Base-by-base conservation (phyloP, 208 protist species). In the Trichomonas vaginalis region DNA sequence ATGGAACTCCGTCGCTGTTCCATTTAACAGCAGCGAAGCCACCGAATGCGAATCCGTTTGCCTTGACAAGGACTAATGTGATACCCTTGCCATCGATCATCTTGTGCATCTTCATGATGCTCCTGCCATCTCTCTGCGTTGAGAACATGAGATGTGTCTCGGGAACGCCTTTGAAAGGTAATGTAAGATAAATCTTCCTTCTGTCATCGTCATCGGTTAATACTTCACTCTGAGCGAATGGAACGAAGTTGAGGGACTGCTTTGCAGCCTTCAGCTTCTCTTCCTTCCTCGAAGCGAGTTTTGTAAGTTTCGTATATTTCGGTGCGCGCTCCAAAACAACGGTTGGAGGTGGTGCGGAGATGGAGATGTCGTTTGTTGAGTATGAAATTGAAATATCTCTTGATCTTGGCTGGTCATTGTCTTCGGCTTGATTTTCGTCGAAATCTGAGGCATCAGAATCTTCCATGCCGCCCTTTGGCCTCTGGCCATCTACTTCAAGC, bases 21-120 rank as follows among this genome's bases (percentile, higher is more conserved):
- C 86, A 92, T 51, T 92, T 92, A 10, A 45, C 86, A 39, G 86
- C 86, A 39, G 86, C 86, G 45, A 92, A 92, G 17, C 86, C 86
- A 6, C 86, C 86, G 27, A 92, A 92, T 45, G 45, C 15, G 45
- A 92, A 92, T 10, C 40, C 40, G 39, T 88, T 40, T 83, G 27
- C 35, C 37, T 92, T 92, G 45, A 92, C n/a, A 6, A 92, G 37
- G 39, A 92, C 86, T 10, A 45, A 8, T 39, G 86, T 45, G 17
- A 92, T 92, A 39, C 86, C 86, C 42, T 48, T 92, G 23, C 45
- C 86, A 39, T 92, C 86, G 32, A 92, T 92, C 45, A 42, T 92
- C 37, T 48, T 17, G 45, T 92, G 86, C 86, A 92, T 92, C 46
- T 35, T 92, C 17, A 8, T 32, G 14, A 92, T 92, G 8, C 4